A percentile compares a stretch with the other conserved stretches of the same genome.
phyloP scores from a whole-genome alignment of 305 asterid genomes.

The Fraxinus xanthoxyloides region DNA sequence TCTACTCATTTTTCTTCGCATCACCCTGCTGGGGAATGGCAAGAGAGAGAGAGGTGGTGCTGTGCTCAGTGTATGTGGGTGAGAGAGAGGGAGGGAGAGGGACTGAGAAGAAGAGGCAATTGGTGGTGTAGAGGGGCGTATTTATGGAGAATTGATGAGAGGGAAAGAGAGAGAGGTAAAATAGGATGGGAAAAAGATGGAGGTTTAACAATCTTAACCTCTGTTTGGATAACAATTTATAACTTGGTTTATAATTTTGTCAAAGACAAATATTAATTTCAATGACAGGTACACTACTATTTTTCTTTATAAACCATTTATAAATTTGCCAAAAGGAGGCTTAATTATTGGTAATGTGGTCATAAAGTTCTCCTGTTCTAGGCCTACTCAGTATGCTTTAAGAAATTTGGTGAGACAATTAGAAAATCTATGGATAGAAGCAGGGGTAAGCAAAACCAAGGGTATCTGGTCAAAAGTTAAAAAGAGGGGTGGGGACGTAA shows the following conservation, averaged over 20 bases:
- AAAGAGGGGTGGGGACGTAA: neutral
- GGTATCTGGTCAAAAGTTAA: neutral
- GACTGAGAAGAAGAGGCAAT: constrained; percentile 8
- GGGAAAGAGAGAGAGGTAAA: neutral
- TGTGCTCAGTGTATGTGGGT: neutral
- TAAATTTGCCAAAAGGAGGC: neutral
- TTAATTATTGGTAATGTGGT: constrained; percentile 6
- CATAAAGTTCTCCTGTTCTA: neutral
- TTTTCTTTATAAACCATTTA: neutral
- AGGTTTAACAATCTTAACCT: constrained; percentile 3
- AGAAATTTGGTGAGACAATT: neutral
- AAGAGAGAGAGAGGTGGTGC: neutral
- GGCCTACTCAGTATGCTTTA: neutral
- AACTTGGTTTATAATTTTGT: neutral
- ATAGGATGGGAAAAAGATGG: neutral
- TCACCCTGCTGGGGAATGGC: neutral
- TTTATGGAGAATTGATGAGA: constrained; percentile 28
- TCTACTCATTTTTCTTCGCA: constrained; percentile 18
- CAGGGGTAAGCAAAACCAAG: neutral
- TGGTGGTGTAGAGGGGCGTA: constrained; percentile 31
- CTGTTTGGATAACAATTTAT: neutral
- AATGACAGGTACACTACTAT: neutral
- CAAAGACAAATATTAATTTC: neutral
- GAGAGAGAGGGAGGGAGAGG: neutral
- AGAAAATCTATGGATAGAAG: neutral